Conservation (phyloP, 768 basidiomycete genomes). For the Dendrothele bispora region DNA sequence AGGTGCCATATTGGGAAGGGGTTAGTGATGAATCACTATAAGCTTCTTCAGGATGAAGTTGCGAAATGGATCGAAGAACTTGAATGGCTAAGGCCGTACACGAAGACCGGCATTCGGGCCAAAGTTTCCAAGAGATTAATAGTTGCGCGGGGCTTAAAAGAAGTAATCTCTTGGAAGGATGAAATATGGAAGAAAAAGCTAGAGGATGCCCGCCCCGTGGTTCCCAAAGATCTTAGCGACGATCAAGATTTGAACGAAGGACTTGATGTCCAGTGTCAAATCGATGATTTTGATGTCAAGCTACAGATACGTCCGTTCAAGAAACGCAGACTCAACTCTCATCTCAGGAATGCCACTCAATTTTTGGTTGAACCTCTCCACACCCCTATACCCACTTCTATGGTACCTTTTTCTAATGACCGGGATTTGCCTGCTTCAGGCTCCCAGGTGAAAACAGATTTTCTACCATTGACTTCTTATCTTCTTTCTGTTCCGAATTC, state of each 20-base stretch:
- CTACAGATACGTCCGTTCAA: constrained; percentile 20
- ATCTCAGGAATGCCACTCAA: constrained; percentile 47
- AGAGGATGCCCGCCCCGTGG: constrained; percentile 33
- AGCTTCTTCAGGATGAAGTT: constrained; percentile 58
- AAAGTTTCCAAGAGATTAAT: constrained; percentile 63
- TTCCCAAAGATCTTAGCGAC: no score
- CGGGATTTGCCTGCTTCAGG: constrained; percentile 7
- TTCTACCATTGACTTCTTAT: constrained; percentile 1
- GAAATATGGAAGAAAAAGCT: constrained; percentile 52
- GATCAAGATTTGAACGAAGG: constrained; percentile 38
- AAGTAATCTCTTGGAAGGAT: constrained; percentile 68
- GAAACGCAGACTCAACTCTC: constrained; percentile 28
- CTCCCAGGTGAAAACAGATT: constrained; percentile 7
- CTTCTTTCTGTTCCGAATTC: constrained; percentile 25
- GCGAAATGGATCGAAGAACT: constrained; percentile 61
- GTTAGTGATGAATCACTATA: constrained; percentile 70
- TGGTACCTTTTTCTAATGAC: constrained; percentile 7
- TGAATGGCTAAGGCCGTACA: constrained; percentile 71
- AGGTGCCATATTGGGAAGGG: constrained; percentile 50
- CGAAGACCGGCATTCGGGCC: constrained; percentile 44
- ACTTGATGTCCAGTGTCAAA: constrained; percentile 19
- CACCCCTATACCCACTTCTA: constrained; percentile 19
- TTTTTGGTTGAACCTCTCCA: constrained; percentile 63
- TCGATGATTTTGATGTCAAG: constrained; percentile 1
- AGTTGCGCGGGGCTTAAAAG: constrained; percentile 67